Evolutionary conservation across 176 grass and related monocot species (phyloP), one percentile per base, ranked within the genome.

Genomic region (Elaeis guineensis): DNA sequence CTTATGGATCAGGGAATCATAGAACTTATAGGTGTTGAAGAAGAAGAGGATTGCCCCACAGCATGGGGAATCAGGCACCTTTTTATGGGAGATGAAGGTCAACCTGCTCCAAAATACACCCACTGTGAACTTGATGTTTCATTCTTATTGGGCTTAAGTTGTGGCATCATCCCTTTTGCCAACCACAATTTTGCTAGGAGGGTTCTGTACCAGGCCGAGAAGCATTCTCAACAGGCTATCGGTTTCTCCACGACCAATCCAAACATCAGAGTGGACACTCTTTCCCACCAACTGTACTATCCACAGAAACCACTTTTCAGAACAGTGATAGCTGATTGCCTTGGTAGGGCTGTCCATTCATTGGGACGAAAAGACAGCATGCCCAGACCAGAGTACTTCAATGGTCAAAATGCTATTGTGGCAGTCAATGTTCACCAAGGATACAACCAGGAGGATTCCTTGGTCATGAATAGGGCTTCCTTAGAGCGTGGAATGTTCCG

Each of bases 181-280:
- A 97, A 91, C 67, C 92, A 97, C 59, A 97, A 97, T 77, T 97
- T 97, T 72, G 87, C 92, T 66, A 61, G 87, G 49, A 88, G 87
- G 52, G 92, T 97, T 50, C 62, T 97, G 21, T 97, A 88, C 67
- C 84, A 97, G 61, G 73, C 87, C 7, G 92, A 97, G 65, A 97
- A 97, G 62, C 92, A 97, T 55, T 90, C 92, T 55, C 92, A 89
- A 15, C 92, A 97, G 77, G 92, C 92, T 72, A 89, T 91, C 75
- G 87, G 92, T 29, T 91, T 90, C 78, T 97, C 92, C 7, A 91
- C 87, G 18, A 85, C 87, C 74, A 91, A 91, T 77, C 92, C 92
- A 24, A 63, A 21, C 50, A 85, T 82, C 69, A 80, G 92, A 80
- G 78, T 97, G 74, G 87, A 91, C 69, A 91, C 84, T 62, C 80